These are phyloP conservation scores for Yamadazyma aaseri DNA, from an alignment of 1,139 yeast species.

Conservation along the genomic window DNA sequence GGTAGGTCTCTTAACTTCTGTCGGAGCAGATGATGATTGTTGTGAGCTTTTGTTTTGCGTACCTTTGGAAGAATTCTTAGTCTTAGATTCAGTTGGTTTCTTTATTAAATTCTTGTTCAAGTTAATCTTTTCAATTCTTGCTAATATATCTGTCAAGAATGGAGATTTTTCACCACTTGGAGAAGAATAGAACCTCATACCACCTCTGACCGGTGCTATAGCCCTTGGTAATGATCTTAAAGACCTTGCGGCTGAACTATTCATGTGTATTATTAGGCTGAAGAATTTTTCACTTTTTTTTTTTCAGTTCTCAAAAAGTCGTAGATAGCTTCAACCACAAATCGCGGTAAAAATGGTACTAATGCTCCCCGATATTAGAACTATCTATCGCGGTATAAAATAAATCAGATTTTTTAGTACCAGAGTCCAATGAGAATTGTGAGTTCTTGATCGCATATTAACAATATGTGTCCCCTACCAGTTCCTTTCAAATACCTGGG, in stretches of 20 bases:
- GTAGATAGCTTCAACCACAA: neutral
- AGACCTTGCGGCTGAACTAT: conserved; percentile 1
- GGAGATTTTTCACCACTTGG: conserved; percentile 7
- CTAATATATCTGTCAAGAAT: conserved; percentile 16
- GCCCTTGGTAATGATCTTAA: neutral
- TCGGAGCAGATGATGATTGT: neutral
- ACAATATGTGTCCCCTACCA: too few relatives aligned
- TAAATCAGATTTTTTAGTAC: too few relatives aligned
- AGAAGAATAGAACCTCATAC: conserved; percentile 3
- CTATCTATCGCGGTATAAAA: too few relatives aligned
- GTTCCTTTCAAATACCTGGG: too few relatives aligned
- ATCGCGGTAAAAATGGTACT: neutral
- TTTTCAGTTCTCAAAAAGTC: neutral
- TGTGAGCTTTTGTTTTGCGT: neutral
- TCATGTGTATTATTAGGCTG: conserved; percentile 3
- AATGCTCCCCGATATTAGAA: too few relatives aligned
- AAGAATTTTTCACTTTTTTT: conserved; percentile 5
- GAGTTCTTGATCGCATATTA: too few relatives aligned
- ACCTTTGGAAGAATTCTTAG: neutral
- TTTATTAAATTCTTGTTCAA: conserved; percentile 8
- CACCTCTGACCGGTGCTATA: neutral
- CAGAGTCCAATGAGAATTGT: too few relatives aligned
- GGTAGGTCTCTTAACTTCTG: neutral
- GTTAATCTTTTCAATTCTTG: conserved; percentile 17
- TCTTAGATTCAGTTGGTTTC: neutral